phyloP scores from a whole-genome alignment of 129 eudicot species.

The Flaveria linearis region DNA sequence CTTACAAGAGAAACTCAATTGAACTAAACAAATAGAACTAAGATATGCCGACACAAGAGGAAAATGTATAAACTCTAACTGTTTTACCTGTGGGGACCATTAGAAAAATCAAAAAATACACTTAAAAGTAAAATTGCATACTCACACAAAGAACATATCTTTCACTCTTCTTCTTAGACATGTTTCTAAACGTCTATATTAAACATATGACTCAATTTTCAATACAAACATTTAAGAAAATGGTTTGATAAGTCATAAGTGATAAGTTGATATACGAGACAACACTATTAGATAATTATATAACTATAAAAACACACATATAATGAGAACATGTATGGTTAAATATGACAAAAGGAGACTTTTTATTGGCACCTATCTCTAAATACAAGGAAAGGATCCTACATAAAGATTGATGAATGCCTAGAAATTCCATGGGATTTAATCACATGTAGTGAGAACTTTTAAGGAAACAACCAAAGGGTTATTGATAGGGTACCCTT shows the following conservation, averaged over 20 bases:
- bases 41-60: background rate
- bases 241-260: background rate
- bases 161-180: background rate
- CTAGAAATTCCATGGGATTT: constrained; percentile 27
- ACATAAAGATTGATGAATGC: constrained; percentile 21
- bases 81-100: background rate
- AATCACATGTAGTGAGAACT: constrained; percentile 23
- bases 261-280: background rate
- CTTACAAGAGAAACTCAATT: background rate
- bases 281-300: background rate
- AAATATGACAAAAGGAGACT: constrained; percentile 16
- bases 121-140: background rate
- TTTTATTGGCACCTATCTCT: constrained; percentile 36
- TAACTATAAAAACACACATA: background rate
- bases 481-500: constrained; percentile 30
- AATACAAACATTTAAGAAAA: background rate
- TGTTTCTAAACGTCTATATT: background rate
- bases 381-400: constrained; percentile 30
- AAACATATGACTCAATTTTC: background rate
- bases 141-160: background rate
- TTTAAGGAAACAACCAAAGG: constrained; percentile 31
- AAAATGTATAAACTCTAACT: background rate
- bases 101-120: background rate
- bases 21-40: background rate
- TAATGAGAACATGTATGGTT: constrained; percentile 14